A percentile compares a stretch with the other conserved stretches of the same genome.
These are phyloP conservation scores for Hygrophila difformis DNA, from an alignment of 257 asterid genomes.

Conservation along the genomic window DNA sequence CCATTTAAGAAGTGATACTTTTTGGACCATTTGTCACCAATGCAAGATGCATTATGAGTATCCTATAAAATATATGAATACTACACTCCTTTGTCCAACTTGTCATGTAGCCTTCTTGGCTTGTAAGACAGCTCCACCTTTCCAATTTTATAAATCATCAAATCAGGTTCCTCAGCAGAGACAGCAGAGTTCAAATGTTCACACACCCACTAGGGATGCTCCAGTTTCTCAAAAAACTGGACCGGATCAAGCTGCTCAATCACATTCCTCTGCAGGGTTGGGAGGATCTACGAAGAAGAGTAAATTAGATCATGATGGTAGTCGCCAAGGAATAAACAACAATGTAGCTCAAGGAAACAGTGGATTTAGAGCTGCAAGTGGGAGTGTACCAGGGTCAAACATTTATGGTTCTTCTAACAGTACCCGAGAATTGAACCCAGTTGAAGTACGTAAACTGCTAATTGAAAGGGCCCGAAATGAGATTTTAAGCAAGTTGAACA, in stretches of 20 bases:
- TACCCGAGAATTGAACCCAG: conserved; percentile 13
- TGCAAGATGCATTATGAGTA: conserved; percentile 80
- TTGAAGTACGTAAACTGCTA: conserved; percentile 17
- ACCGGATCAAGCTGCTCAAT: conserved; percentile 30
- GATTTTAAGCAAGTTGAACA: conserved; percentile 9
- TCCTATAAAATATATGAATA: conserved; percentile 47
- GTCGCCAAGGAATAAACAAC: conserved; percentile 23
- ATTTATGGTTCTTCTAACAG: conserved; percentile 25
- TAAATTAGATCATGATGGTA: conserved; percentile 31
- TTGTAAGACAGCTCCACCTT: conserved; percentile 51
- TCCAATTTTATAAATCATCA: conserved; percentile 23
- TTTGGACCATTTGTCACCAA: conserved; percentile 67
- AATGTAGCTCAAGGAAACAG: conserved; percentile 19
- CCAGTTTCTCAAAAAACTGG: conserved; percentile 26
- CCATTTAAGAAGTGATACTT: conserved; percentile 43
- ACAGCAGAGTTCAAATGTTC: conserved; percentile 23
- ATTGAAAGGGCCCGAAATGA: conserved; percentile 12
- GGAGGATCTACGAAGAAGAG: conserved; percentile 30
- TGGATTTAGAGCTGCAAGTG: conserved; percentile 12
- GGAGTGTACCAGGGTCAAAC: conserved; percentile 20
- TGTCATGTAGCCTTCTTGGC: conserved; percentile 57
- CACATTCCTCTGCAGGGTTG: conserved; percentile 21
- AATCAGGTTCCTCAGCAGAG: conserved; percentile 21
- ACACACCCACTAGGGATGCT: conserved; percentile 19
- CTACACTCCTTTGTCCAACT: conserved; percentile 60